A percentile compares a stretch with the other conserved stretches of the same genome.
Evolutionary conservation across 352 stramenopile genomes (phyloP).

Genomic region (Globisporangium parvum): DNA sequence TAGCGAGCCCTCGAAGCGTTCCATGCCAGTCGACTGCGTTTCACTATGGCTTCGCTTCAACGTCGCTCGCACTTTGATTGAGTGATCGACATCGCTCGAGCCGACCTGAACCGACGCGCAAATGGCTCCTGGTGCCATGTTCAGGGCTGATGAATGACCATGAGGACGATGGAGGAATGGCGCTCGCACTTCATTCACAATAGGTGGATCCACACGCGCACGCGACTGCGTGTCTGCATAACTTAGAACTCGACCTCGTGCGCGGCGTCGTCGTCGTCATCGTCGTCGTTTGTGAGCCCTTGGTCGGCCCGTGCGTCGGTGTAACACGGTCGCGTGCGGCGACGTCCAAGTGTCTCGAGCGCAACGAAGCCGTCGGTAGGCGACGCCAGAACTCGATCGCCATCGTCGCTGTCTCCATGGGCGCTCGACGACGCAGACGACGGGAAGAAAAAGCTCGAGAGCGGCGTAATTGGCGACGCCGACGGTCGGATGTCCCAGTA

Average conservation of each 20-base stretch:
- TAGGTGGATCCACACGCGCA: too few relatives aligned
- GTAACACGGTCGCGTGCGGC: slow-evolving; percentile 12
- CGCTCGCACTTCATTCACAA: too few relatives aligned
- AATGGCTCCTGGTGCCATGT: too few relatives aligned
- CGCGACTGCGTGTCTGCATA: neutral
- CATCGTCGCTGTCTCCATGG: slow-evolving; percentile 4
- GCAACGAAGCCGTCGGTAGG: slow-evolving; percentile 36
- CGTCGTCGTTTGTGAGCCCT: slow-evolving; percentile 1
- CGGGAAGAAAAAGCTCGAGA: slow-evolving; percentile 30
- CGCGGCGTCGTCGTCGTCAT: slow-evolving; percentile 7
- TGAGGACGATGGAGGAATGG: too few relatives aligned
- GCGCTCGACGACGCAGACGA: slow-evolving; percentile 7
- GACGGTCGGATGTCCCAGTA: slow-evolving; percentile 42
- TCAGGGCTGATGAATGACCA: too few relatives aligned
- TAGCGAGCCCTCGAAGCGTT: too few relatives aligned
- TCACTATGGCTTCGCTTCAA: too few relatives aligned
- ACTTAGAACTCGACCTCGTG: slow-evolving; percentile 14
- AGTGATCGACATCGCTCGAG: too few relatives aligned
- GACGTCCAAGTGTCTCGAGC: slow-evolving; percentile 23
- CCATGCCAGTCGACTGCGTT: too few relatives aligned
- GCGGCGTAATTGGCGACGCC: slow-evolving; percentile 42
- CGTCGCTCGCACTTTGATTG: too few relatives aligned
- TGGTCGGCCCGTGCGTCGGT: slow-evolving; percentile 6
- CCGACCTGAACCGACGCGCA: too few relatives aligned
- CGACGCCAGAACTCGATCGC: slow-evolving; percentile 5